Evolutionary conservation across 768 basidiomycete genomes (phyloP).

Genomic region (Calocybe cyanea): DNA sequence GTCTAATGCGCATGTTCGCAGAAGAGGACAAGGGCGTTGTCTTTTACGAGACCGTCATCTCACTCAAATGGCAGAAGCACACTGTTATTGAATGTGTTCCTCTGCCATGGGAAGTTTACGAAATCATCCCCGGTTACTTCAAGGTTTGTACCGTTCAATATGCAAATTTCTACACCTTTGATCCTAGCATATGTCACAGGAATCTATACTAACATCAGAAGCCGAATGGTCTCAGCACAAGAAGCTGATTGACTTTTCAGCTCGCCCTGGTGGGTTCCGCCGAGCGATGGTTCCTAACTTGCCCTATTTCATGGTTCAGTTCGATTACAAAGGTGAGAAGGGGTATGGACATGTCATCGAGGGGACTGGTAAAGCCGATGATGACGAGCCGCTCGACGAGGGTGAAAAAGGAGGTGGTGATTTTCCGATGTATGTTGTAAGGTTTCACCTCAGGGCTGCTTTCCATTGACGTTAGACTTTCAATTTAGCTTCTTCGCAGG

Average conservation of each 20-base stretch:
- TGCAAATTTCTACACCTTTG: not conserved
- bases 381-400: constrained; percentile 54
- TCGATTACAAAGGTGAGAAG: constrained; percentile 96
- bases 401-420: constrained; percentile 90
- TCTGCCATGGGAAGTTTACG: constrained; percentile 83
- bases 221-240: constrained; percentile 98
- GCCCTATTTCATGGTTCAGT: constrained; percentile 99
- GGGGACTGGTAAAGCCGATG: constrained; percentile 55
- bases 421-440: constrained; percentile 68
- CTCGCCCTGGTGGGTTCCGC: constrained; percentile 88
- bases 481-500: constrained; percentile 82
- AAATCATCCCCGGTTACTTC: constrained; percentile 90
- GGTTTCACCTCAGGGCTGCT: constrained; percentile 11
- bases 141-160: constrained; percentile 44
- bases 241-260: constrained; percentile 91
- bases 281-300: constrained; percentile 94
- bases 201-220: constrained; percentile 91
- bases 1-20: constrained; percentile 91
- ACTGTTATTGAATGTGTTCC: constrained; percentile 94
- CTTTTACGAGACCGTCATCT: constrained; percentile 93
- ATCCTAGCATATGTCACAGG: constrained; percentile 39
- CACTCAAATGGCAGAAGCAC: constrained; percentile 83
- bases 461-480: not conserved
- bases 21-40: constrained; percentile 91
- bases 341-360: constrained; percentile 99